Base-by-base conservation (phyloP, 1,284 basidiomycete species). In the Peniophora sp. region DNA sequence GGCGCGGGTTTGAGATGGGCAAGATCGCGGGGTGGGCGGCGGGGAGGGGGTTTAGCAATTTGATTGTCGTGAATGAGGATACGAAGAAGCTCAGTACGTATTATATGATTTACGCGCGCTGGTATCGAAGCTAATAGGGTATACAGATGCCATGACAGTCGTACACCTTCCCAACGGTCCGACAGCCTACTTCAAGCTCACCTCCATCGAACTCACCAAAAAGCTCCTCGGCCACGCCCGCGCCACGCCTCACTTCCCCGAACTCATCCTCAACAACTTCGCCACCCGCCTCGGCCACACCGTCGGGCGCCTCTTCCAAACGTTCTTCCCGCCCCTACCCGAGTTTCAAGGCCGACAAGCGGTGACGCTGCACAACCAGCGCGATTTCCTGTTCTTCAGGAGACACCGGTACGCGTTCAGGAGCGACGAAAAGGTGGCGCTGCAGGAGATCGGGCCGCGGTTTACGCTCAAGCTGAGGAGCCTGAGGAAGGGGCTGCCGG, bases 401-500 rank as follows among this genome's bases (percentile, higher is more conserved):
- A 75, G 97, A 56, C 95, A 98, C 71, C 78, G 91, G 87, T 91
- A 51, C 50, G 73, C 59, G 48, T 58, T 52, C 51, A 20, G 39
- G 42, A 23, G 23, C 0, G 75, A 86, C 3, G 92, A 94, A 57
- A 95, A 92, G 63, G 94, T 97, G 10, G 85, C 88, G 15, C 71
- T 99, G 48, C 97, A 99, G 67, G 97, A 99, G 68, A 99, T 99
- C 55, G 97, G 97, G 0, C 97, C 97, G 3, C 81, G 96, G 24
- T 98, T 99, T 64, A 99, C 97, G 0, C 74, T 99, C 17, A 99
- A 99, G 70, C 70, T 99, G 52, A 75, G 88, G 32, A 96, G 87
- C 74, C 68, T 99, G 55, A 85, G 90, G 63, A 92, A 91, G 60
- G 92, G 93, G 11, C 72, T 96, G 27, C 95, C 95, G 0, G 82